A percentile compares a stretch with the other conserved stretches of the same genome.
phyloP scores from a whole-genome alignment of 2,329 filamentous ascomycete genomes.

The Sporothrix inflata region DNA sequence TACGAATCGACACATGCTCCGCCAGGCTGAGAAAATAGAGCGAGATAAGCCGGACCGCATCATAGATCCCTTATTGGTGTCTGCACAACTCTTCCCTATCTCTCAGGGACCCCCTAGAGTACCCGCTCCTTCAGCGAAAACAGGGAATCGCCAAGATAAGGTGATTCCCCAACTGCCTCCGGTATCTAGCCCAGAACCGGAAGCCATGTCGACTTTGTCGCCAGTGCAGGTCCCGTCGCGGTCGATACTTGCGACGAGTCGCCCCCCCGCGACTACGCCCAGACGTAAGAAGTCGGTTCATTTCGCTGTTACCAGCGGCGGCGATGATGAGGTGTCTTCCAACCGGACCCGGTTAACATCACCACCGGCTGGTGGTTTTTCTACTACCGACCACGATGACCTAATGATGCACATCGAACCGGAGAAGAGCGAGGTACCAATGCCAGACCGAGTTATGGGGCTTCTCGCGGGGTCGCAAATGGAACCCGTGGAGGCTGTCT shows the following conservation, averaged over 20 bases:
- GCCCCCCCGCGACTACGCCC: slow-evolving; percentile 28
- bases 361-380: background rate
- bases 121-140: background rate
- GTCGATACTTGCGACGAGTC: background rate
- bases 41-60: slow-evolving; percentile 51
- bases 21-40: slow-evolving; percentile 48
- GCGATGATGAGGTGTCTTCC: background rate
- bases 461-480: slow-evolving; percentile 21
- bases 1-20: slow-evolving; percentile 42
- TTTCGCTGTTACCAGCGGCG: slow-evolving; percentile 38
- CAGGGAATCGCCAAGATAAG: background rate
- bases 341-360: background rate
- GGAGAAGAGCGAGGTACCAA: background rate
- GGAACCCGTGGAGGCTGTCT: slow-evolving; percentile 34
- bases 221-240: background rate
- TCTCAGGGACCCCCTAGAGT: slow-evolving; percentile 34
- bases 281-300: slow-evolving; percentile 46
- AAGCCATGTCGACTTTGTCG: background rate
- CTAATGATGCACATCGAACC: background rate
- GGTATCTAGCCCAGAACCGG: background rate
- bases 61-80: slow-evolving; percentile 40
- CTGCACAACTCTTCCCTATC: slow-evolving; percentile 39
- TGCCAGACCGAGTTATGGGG: background rate
- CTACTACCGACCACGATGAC: background rate
- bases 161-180: too few species aligned